phyloP scores from a whole-genome alignment of 2,329 filamentous ascomycete genomes.

The Clonostachys byssicola region DNA sequence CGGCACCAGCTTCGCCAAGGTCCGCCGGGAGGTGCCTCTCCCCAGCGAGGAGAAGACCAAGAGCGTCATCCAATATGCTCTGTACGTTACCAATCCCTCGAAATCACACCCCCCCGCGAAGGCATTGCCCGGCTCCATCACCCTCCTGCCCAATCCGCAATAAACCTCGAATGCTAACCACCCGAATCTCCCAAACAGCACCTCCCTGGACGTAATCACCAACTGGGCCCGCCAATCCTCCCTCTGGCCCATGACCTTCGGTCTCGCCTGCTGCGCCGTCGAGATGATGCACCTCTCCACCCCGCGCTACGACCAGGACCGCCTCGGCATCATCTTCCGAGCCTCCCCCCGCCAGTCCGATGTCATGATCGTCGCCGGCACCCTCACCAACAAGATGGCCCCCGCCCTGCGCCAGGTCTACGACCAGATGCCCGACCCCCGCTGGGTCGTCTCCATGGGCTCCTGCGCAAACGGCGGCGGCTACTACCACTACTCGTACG shows the following conservation, averaged over 20 bases:
- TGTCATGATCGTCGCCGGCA: conserved; percentile 91
- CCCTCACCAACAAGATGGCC: conserved; percentile 94
- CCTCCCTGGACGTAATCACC: conserved; percentile 72
- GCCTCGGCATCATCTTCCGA: conserved; percentile 85
- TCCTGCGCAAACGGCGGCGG: conserved; percentile 81
- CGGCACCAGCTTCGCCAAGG: conserved; percentile 46
- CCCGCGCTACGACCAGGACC: conserved; percentile 84
- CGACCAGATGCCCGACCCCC: conserved; percentile 91
- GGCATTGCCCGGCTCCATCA: no score
- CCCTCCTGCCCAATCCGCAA: no score
- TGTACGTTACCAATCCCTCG: conserved; percentile 53
- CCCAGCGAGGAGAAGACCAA: conserved; percentile 77
- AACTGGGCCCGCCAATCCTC: conserved; percentile 85
- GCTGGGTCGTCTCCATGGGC: conserved; percentile 83
- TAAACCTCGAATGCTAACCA: background rate
- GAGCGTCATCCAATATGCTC: conserved; percentile 77
- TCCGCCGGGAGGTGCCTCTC: conserved; percentile 69
- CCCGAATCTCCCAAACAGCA: conserved; percentile 38
- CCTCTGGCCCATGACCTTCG: conserved; percentile 86
- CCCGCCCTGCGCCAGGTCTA: conserved; percentile 87
- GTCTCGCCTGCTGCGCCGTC: conserved; percentile 81
- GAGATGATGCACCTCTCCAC: conserved; percentile 93
- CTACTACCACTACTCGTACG: conserved; percentile 86
- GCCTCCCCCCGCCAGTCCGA: conserved; percentile 84
- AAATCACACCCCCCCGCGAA: background rate